phyloP scores from a whole-genome alignment of 495 filamentous ascomycete genomes.

The Xylaria grammica region DNA sequence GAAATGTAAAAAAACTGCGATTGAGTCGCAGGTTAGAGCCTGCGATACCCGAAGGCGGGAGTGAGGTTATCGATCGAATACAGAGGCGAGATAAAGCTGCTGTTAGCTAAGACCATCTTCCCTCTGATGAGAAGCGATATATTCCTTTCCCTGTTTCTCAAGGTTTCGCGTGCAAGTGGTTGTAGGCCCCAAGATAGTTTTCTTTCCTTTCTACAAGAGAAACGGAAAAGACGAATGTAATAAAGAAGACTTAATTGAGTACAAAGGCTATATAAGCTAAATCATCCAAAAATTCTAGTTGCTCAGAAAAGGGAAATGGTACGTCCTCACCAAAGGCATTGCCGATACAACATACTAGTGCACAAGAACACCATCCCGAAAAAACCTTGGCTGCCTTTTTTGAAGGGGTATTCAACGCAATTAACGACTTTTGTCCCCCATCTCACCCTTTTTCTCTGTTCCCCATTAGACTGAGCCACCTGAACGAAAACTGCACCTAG shows the following conservation, averaged over 20 bases:
- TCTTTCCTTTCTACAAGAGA: no score
- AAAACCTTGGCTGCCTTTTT: not conserved
- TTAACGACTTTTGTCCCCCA: not conserved
- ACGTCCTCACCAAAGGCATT: not conserved
- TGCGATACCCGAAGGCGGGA: no score
- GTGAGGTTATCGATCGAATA: no score
- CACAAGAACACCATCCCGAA: not conserved
- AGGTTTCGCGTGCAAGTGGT: no score
- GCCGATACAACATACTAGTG: not conserved
- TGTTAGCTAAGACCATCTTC: no score
- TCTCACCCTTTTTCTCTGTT: not conserved
- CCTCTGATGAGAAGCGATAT: no score
- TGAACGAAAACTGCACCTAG: constrained; percentile 22
- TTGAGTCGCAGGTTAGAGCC: constrained; percentile 28
- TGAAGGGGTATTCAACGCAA: constrained; percentile 10
- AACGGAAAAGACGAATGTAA: not conserved
- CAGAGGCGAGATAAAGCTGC: not conserved
- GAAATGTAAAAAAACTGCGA: constrained; percentile 56
- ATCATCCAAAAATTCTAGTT: constrained; percentile 8
- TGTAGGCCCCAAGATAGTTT: no score
- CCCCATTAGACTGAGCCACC: not conserved
- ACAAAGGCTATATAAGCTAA: not conserved
- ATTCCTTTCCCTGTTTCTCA: no score
- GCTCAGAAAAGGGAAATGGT: not conserved
- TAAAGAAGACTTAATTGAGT: constrained; percentile 6